Percentiles rank a stretch among this genome's conserved stretches.
phyloP scores from a whole-genome alignment of 2,329 filamentous ascomycete species.

The Aplosporella prunicola region DNA sequence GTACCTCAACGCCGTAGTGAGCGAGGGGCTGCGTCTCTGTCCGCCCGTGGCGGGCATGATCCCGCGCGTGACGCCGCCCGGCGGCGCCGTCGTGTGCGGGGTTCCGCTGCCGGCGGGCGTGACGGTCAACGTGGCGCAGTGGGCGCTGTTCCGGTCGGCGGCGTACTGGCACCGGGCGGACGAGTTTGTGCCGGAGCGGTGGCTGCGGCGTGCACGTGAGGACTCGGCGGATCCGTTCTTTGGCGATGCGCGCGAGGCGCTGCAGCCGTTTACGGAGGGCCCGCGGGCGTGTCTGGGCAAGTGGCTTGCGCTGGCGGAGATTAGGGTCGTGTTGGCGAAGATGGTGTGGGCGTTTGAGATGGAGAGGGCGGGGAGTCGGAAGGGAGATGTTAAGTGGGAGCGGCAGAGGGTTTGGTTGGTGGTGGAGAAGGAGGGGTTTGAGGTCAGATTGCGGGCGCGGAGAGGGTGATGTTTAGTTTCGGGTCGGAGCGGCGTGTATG shows the following conservation, averaged over 20 bases:
- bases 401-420: too few relatives aligned
- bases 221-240: background rate
- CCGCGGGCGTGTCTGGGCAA: constrained; percentile 28
- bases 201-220: too few relatives aligned
- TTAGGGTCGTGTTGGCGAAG: constrained; percentile 30
- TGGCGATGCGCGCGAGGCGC: constrained; percentile 15
- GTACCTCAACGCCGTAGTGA: constrained; percentile 2
- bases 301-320: constrained; percentile 30
- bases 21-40: constrained; percentile 1
- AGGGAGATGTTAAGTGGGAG: too few relatives aligned
- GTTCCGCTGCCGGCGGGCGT: background rate
- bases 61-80: background rate
- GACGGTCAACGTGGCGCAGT: constrained; percentile 14
- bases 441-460: too few relatives aligned
- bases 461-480: too few relatives aligned
- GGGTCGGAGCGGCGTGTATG: too few relatives aligned
- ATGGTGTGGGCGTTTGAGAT: constrained; percentile 34
- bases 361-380: too few relatives aligned
- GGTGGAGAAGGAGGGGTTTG: too few relatives aligned
- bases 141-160: constrained; percentile 2
- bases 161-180: constrained; percentile 15
- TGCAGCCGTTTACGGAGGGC: constrained; percentile 25
- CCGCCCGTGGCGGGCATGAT: constrained; percentile 1
- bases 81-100: background rate
- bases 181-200: constrained; percentile 26